A percentile compares a stretch with the other conserved stretches of the same genome.
Conservation (phyloP, 306 rosid genomes). For the Sphenostylis stenocarpa region DNA sequence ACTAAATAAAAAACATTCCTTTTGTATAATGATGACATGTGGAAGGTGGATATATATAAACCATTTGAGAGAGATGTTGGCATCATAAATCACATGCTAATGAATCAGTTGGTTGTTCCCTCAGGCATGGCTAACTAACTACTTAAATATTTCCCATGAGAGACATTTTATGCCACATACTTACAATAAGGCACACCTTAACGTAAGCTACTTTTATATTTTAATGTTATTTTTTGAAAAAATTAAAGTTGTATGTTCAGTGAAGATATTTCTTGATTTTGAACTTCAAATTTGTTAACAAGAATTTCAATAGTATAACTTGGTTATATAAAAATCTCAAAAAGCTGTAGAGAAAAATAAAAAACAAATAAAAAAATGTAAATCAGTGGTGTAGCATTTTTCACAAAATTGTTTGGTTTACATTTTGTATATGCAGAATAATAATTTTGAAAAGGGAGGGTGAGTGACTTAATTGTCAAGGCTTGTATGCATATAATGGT, state of each 20-base stretch:
- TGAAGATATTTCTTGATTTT: too few relatives aligned
- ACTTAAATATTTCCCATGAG: conserved; percentile 1
- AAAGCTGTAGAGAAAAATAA: too few relatives aligned
- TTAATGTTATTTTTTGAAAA: too few relatives aligned
- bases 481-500: neutral
- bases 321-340: too few relatives aligned
- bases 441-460: conserved; percentile 1
- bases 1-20: neutral
- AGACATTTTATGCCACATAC: conserved; percentile 5
- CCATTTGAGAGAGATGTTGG: conserved; percentile 7
- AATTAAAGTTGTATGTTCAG: too few relatives aligned
- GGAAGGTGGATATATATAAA: neutral
- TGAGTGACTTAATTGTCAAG: conserved; percentile 24
- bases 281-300: too few relatives aligned
- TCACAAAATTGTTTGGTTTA: too few relatives aligned
- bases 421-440: neutral
- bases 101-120: conserved; percentile 23
- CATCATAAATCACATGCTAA: conserved; percentile 19
- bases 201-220: neutral
- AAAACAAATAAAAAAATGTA: too few relatives aligned
- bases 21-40: neutral
- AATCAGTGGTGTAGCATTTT: too few relatives aligned
- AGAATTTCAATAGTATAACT: too few relatives aligned
- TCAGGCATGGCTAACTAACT: conserved; percentile 7
- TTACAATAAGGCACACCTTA: conserved; percentile 8